Conservation (phyloP, 768 basidiomycete genomes). For the Termitomyces sp. region DNA sequence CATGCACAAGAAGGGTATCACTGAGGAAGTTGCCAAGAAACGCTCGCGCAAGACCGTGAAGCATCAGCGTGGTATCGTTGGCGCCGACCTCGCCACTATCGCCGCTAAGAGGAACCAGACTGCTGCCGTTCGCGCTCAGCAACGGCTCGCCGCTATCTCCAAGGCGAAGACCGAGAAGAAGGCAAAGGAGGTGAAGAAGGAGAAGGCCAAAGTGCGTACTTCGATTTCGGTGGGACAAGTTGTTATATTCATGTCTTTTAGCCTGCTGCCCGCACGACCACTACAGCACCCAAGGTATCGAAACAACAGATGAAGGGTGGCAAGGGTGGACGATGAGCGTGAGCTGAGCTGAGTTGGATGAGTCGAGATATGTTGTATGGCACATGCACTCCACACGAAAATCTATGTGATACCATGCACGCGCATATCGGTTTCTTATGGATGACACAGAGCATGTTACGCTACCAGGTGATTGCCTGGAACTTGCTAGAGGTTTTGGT, state of each 20-base stretch:
- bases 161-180: conserved; percentile 98
- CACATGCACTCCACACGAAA: conserved; percentile 21
- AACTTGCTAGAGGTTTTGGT: not conserved
- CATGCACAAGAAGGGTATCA: conserved; percentile 99
- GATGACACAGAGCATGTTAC: not conserved
- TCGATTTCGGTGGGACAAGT: not conserved
- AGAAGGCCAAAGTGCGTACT: conserved; percentile 73
- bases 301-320: conserved; percentile 97
- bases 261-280: conserved; percentile 50
- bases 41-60: conserved; percentile 95
- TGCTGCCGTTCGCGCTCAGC: conserved; percentile 73
- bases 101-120: conserved; percentile 92
- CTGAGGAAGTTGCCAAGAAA: conserved; percentile 99
- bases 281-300: conserved; percentile 77
- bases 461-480: not conserved
- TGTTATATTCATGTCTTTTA: conserved; percentile 16
- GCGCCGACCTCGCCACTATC: conserved; percentile 90
- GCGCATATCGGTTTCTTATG: not conserved
- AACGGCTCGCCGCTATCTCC: conserved; percentile 78
- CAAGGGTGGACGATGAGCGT: conserved; percentile 63
- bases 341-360: conserved; percentile 11
- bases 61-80: conserved; percentile 96
- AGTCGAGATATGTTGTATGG: conserved; percentile 22
- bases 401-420: conserved; percentile 21
- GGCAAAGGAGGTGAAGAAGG: conserved; percentile 91